These are phyloP conservation scores for Saturnispora kantuleensis DNA, from an alignment of 805 yeast genomes.

Conservation along the genomic window DNA sequence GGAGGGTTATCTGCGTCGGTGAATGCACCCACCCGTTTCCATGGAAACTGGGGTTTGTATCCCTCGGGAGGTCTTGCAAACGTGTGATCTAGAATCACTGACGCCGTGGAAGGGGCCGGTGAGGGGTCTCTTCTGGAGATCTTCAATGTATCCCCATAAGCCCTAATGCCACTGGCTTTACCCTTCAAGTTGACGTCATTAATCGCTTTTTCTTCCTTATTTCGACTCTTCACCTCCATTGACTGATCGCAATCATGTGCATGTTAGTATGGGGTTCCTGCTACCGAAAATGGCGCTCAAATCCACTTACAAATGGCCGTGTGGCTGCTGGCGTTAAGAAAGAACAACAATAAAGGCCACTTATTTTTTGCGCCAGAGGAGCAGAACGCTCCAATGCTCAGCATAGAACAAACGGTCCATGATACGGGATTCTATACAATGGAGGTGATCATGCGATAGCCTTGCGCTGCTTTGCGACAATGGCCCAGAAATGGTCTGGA, in stretches of 20 bases:
- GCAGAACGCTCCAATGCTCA: neutral
- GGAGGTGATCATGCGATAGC: too few species aligned
- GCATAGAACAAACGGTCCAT: neutral
- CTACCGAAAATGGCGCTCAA: too few species aligned
- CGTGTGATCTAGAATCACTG: slow-evolving; percentile 1
- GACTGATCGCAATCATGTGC: too few species aligned
- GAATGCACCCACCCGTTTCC: slow-evolving; percentile 28
- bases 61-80: slow-evolving; percentile 7
- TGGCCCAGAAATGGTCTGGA: neutral
- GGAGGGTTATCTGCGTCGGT: slow-evolving; percentile 22
- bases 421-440: too few species aligned
- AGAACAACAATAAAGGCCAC: too few species aligned
- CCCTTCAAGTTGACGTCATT: too few species aligned
- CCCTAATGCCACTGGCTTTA: neutral
- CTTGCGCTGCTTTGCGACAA: slow-evolving; percentile 33
- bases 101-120: slow-evolving; percentile 3
- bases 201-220: too few species aligned
- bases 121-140: neutral
- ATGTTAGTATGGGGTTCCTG: too few species aligned
- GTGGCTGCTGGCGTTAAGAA: too few species aligned
- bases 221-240: too few species aligned
- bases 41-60: slow-evolving; percentile 22
- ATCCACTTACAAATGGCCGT: too few species aligned
- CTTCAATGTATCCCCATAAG: neutral
- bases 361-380: too few species aligned